Evolutionary conservation across 768 basidiomycete genomes (phyloP).

Genomic region (Xerocomellus amylosporus): DNA sequence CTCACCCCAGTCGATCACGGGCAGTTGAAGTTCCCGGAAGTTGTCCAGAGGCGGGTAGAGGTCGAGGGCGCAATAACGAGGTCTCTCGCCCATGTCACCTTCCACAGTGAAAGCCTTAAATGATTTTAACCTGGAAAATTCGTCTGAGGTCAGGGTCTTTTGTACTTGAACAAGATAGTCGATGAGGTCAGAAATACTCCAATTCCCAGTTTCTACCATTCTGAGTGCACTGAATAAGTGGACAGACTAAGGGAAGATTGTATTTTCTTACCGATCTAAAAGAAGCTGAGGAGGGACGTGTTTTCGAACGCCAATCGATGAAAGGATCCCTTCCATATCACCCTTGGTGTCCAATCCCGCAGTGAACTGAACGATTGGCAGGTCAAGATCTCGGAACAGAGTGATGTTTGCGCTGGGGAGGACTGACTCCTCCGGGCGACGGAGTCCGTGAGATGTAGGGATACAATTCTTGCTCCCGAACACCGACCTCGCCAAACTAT

Average conservation of each 20-base stretch:
- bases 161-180: constrained; percentile 3
- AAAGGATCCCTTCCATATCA: neutral
- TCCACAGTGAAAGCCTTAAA: constrained; percentile 53
- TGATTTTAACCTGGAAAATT: neutral
- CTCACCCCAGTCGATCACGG: constrained; percentile 80
- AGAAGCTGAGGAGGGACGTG: neutral
- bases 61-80: constrained; percentile 48
- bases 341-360: neutral
- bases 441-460: neutral
- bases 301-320: neutral
- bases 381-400: neutral
- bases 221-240: neutral
- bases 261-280: neutral
- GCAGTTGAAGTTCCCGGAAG: constrained; percentile 67
- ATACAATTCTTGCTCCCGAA: neutral
- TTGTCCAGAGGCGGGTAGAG: constrained; percentile 79
- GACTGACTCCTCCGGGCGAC: constrained; percentile 34
- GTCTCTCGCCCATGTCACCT: neutral
- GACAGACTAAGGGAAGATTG: neutral
- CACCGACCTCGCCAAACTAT: neutral
- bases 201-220: constrained; percentile 3
- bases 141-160: neutral
- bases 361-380: neutral
- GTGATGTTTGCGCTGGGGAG: neutral
- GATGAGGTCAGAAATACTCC: constrained; percentile 3